phyloP scores from a whole-genome alignment of 345 rosid genomes.

The Corymbia maculata region DNA sequence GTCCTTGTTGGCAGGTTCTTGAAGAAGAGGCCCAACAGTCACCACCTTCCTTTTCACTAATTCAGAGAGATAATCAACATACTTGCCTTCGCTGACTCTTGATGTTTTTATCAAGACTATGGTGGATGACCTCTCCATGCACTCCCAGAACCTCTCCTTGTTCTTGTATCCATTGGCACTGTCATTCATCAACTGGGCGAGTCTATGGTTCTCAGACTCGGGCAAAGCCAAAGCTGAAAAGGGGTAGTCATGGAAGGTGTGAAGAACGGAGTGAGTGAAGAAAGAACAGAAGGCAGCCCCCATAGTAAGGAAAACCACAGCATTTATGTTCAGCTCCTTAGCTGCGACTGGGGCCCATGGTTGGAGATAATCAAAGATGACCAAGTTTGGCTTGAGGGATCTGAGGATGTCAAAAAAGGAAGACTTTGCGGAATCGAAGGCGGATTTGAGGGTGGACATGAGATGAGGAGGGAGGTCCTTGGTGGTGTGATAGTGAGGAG shows the following conservation, averaged over 20 bases:
- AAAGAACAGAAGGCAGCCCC: background rate
- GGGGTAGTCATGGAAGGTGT: slow-evolving; percentile 1
- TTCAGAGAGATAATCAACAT: slow-evolving; percentile 11
- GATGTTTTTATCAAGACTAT: slow-evolving; percentile 15
- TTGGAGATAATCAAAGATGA: slow-evolving; percentile 21
- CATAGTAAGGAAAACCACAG: slow-evolving; percentile 2
- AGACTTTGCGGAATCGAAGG: slow-evolving; percentile 12
- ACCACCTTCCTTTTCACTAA: slow-evolving; percentile 7
- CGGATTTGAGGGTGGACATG: slow-evolving; percentile 13
- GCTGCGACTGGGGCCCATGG: slow-evolving; percentile 32
- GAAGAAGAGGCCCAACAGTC: slow-evolving; percentile 26
- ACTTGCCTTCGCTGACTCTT: slow-evolving; percentile 17
- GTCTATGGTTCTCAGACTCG: background rate
- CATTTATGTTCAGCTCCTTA: slow-evolving; percentile 6
- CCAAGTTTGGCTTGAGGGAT: slow-evolving; percentile 11
- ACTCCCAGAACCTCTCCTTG: background rate
- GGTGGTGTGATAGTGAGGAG: slow-evolving; percentile 33
- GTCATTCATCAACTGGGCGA: background rate
- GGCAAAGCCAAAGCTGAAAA: background rate
- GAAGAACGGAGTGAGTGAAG: background rate
- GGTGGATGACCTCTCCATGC: slow-evolving; percentile 1
- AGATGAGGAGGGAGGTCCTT: slow-evolving; percentile 30
- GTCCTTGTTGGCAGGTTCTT: background rate
- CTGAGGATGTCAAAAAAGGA: slow-evolving; percentile 6
- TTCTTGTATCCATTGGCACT: background rate